Evolutionary conservation across 805 yeast genomes (phyloP).

Genomic region (Wickerhamomyces silvicola): DNA sequence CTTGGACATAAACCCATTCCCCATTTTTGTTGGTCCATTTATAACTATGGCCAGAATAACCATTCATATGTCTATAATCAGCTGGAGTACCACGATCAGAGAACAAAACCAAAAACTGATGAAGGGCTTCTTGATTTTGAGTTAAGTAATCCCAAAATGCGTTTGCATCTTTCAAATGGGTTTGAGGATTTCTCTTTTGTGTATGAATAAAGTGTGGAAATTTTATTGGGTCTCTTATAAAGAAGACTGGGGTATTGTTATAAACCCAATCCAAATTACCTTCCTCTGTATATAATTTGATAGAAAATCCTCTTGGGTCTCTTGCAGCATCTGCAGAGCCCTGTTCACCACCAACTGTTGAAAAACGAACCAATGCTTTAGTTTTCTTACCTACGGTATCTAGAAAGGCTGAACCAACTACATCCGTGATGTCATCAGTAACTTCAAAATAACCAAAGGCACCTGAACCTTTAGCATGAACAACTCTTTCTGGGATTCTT

Average conservation of each 20-base stretch:
- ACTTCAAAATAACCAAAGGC: constrained; percentile 84
- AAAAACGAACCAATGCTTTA: constrained; percentile 64
- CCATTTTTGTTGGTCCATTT: constrained; percentile 74
- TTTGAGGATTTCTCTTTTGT: constrained; percentile 80
- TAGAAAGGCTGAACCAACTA: constrained; percentile 65
- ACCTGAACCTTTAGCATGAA: constrained; percentile 91
- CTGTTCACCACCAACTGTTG: constrained; percentile 82
- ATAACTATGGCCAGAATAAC: constrained; percentile 80
- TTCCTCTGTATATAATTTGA: constrained; percentile 76
- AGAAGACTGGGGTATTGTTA: constrained; percentile 83
- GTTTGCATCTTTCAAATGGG: constrained; percentile 69
- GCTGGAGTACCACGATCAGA: constrained; percentile 82
- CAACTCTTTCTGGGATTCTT: constrained; percentile 88
- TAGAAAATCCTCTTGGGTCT: constrained; percentile 83
- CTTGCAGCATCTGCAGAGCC: constrained; percentile 81
- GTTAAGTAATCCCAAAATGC: constrained; percentile 77
- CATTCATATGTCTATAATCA: constrained; percentile 71
- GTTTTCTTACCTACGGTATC: constrained; percentile 76
- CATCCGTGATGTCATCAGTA: constrained; percentile 75
- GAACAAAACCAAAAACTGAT: constrained; percentile 68
- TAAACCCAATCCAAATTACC: constrained; percentile 82
- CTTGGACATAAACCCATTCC: constrained; percentile 74
- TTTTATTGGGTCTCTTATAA: constrained; percentile 78
- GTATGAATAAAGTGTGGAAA: constrained; percentile 87
- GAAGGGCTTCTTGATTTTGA: constrained; percentile 65